phyloP scores from a whole-genome alignment of 768 basidiomycete species.

The Rhodotorula paludigena region DNA sequence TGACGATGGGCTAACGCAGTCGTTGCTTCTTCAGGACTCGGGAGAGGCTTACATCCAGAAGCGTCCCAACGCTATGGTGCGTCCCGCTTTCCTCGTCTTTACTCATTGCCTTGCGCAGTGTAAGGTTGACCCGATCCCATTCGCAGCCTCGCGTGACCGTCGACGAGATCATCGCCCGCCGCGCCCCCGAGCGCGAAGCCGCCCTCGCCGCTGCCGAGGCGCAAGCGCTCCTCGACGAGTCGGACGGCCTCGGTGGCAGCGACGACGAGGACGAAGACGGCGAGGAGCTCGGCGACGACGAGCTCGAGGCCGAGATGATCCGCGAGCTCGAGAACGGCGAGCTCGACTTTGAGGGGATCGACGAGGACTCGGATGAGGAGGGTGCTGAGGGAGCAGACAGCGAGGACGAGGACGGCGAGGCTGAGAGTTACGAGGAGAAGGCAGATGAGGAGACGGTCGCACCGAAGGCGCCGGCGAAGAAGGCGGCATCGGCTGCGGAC shows the following conservation, averaged over 20 bases:
- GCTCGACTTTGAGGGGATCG: slow-evolving; percentile 21
- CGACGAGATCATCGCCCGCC: slow-evolving; percentile 41
- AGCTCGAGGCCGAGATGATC: slow-evolving; percentile 30
- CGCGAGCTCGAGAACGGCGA: slow-evolving; percentile 17
- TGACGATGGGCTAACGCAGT: not conserved
- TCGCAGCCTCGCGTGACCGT: slow-evolving; percentile 37
- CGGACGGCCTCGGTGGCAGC: slow-evolving; percentile 9
- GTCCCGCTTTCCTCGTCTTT: not conserved
- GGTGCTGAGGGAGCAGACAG: slow-evolving; percentile 40
- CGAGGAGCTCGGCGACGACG: not conserved
- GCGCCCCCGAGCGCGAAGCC: slow-evolving; percentile 23
- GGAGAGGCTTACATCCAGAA: slow-evolving; percentile 32
- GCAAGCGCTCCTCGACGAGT: slow-evolving; percentile 22
- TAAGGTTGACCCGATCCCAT: not conserved
- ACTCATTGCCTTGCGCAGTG: rapidly evolving
- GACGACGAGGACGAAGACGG: slow-evolving; percentile 14
- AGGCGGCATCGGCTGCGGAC: slow-evolving; percentile 1
- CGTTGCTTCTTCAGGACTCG: slow-evolving; percentile 21
- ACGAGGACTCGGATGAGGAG: slow-evolving; percentile 18
- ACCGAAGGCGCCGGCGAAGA: slow-evolving; percentile 21
- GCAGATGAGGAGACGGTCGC: slow-evolving; percentile 42
- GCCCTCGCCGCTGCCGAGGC: slow-evolving; percentile 8
- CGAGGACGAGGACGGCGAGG: not conserved
- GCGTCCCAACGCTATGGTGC: slow-evolving; percentile 35
- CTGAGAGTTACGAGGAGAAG: slow-evolving; percentile 37